Evolutionary conservation across 1,139 yeast species (phyloP).

Genomic region (Candida sanyaensis): DNA sequence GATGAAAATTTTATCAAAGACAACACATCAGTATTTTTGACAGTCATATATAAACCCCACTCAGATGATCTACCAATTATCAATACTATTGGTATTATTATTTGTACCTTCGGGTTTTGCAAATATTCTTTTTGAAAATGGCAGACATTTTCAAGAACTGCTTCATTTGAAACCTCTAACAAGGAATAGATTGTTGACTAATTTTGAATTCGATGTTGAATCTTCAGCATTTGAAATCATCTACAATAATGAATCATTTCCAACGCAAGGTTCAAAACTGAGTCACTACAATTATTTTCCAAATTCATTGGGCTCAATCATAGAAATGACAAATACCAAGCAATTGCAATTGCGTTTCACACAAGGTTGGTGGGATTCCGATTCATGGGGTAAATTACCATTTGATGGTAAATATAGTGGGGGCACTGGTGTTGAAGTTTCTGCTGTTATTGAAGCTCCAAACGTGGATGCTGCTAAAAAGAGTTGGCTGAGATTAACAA

Average conservation of each 20-base stretch:
- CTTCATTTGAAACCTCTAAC: constrained; percentile 69
- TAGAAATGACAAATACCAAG: constrained; percentile 65
- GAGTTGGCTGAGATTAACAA: constrained; percentile 73
- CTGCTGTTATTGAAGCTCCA: constrained; percentile 80
- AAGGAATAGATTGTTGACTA: constrained; percentile 63
- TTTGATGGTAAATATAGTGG: constrained; percentile 72
- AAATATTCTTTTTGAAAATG: neutral
- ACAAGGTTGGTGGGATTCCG: constrained; percentile 96
- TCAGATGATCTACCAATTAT: neutral
- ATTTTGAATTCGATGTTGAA: constrained; percentile 65
- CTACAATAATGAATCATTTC: constrained; percentile 10
- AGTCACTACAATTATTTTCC: constrained; percentile 80
- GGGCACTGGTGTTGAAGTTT: constrained; percentile 94
- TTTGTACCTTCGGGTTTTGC: neutral
- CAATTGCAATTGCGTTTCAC: constrained; percentile 84
- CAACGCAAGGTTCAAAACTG: constrained; percentile 17
- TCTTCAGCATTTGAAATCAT: constrained; percentile 48
- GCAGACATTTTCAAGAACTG: constrained; percentile 51
- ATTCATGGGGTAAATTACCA: constrained; percentile 85
- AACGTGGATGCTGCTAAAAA: constrained; percentile 54
- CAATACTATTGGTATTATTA: constrained; percentile 15
- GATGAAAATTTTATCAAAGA: neutral
- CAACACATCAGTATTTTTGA: neutral
- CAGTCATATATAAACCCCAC: neutral
- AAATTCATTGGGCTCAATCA: constrained; percentile 73